Percentiles rank a stretch among this genome's conserved stretches.
These are phyloP conservation scores for Tylopilus plumbeoviolaceoides DNA, from an alignment of 768 basidiomycete genomes.

Conservation along the genomic window DNA sequence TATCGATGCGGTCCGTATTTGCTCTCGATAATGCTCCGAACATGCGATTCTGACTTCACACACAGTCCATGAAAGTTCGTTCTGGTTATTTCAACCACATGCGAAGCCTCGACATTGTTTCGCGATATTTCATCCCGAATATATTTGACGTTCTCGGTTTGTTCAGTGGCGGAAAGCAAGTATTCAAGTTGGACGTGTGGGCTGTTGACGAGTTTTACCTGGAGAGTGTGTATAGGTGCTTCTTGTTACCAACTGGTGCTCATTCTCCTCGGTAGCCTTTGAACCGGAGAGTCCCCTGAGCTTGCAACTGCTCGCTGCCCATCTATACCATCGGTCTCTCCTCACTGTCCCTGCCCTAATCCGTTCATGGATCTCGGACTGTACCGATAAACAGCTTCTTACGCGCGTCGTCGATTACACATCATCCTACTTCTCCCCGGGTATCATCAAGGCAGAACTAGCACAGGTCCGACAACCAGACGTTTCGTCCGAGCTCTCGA, in stretches of 20 bases:
- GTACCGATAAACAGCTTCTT: conserved; percentile 87
- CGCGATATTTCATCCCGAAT: conserved; percentile 62
- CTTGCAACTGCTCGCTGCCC: conserved; percentile 70
- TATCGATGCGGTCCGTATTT: conserved; percentile 64
- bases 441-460: conserved; percentile 83
- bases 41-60: background rate
- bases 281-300: conserved; percentile 49
- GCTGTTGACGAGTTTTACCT: conserved; percentile 79
- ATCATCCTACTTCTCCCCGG: conserved; percentile 80
- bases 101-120: conserved; percentile 62
- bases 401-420: conserved; percentile 74
- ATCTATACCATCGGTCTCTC: conserved; percentile 86
- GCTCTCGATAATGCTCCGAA: too few species aligned
- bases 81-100: conserved; percentile 85
- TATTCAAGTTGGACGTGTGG: conserved; percentile 84
- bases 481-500: conserved; percentile 44
- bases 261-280: conserved; percentile 42
- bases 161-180: conserved; percentile 57
- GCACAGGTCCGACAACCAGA: conserved; percentile 60
- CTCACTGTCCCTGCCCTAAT: conserved; percentile 81
- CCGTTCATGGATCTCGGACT: conserved; percentile 79
- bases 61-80: conserved; percentile 83
- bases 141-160: conserved; percentile 66
- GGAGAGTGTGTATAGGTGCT: conserved; percentile 47
- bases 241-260: background rate